Conservation (phyloP, 106 monocot species). For the Hemerocallis citrina region DNA sequence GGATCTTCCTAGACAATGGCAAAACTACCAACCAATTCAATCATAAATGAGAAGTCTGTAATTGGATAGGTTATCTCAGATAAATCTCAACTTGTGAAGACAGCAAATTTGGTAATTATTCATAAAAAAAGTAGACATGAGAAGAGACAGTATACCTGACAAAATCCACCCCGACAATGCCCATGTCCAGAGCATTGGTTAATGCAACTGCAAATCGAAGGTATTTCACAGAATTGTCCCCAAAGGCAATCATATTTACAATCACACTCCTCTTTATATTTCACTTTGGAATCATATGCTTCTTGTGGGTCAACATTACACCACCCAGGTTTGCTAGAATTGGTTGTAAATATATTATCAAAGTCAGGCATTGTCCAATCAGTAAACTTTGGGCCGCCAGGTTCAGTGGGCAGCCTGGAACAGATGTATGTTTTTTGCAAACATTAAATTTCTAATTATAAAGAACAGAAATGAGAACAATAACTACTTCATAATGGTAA, state of each 20-base stretch:
- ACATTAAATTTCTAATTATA: not conserved
- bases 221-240: constrained; percentile 77
- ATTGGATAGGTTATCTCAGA: no score
- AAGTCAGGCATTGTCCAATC: constrained; percentile 63
- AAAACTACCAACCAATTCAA: not conserved
- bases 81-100: not conserved
- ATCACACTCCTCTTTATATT: constrained; percentile 79
- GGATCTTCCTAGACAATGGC: no score
- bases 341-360: constrained; percentile 69
- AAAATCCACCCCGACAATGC: constrained; percentile 85
- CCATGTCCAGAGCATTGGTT: constrained; percentile 92
- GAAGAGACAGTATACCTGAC: constrained; percentile 7
- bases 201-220: constrained; percentile 64
- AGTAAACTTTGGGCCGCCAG: constrained; percentile 30
- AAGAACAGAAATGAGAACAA: not conserved
- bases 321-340: constrained; percentile 69
- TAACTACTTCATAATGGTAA: no score
- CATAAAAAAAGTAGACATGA: not conserved
- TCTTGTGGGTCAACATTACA: constrained; percentile 83
- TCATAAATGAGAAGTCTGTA: not conserved
- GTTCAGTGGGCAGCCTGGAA: constrained; percentile 41
- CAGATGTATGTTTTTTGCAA: not conserved
- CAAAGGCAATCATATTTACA: constrained; percentile 79
- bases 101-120: not conserved
- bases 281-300: constrained; percentile 55